Evolutionary conservation across 176 grass and related monocot species (phyloP), one percentile per base, ranked within the genome.

Genomic region (Rhipidocladum racemiflorum): DNA sequence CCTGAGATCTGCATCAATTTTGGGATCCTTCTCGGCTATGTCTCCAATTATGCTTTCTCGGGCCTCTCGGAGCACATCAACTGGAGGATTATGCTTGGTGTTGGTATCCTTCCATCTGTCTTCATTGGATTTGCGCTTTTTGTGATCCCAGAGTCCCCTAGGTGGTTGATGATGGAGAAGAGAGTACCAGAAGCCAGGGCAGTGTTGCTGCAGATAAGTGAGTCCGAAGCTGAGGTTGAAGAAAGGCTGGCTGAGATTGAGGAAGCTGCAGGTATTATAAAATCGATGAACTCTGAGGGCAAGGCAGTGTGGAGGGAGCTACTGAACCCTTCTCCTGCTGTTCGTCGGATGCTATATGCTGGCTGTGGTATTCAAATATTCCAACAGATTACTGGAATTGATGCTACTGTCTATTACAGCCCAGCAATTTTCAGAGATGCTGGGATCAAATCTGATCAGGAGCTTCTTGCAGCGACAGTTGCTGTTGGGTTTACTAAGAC

Each of bases 71-170:
- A 92, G 49, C 91, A 94, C 73, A 94, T 94, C 48, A 97, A 83
- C 62, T 97, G 94, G 94, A 97, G 94, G 86, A 90, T 97, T 56
- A 94, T 97, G 94, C 89, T 97, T 54, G 94, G 94, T 30, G 87
- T 97, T 0, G 91, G 94, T 27, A 84, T 97, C 53, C 85, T 97
- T 15, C 94, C 91, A 5, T 97, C 94, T 30, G 76, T 94, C 40
- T 97, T 97, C 77, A 97, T 94, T 18, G 94, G 87, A 20, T 85
- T 97, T 68, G 91, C 92, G 0, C 87, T 94, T 78, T 87, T 97
- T 21, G 83, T 97, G 59, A 94, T 97, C 60, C 94, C 91, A 29
- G 92, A 97, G 67, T 97, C 94, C 16, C 94, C 94, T 32, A 90
- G 94, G 77, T 97, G 94, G 92, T 85, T 94, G 64, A 87, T 97